Percentiles rank a stretch among this genome's conserved stretches.
phyloP scores from a whole-genome alignment of 116 monocot genomes.

The Phalaenopsis hybrid region DNA sequence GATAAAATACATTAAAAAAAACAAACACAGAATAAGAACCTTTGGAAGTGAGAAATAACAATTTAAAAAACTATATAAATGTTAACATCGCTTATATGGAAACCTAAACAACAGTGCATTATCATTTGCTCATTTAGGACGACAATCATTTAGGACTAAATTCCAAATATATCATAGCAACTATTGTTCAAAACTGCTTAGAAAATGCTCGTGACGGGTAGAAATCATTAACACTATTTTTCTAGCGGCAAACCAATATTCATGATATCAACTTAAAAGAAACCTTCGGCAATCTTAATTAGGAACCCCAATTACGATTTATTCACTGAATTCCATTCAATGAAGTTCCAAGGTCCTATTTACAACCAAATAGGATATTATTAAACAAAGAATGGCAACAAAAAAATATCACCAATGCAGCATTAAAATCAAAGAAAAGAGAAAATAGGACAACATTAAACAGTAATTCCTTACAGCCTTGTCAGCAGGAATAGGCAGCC shows the following conservation, averaged over 20 bases:
- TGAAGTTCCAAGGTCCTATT: too few relatives aligned
- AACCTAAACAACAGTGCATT: background rate
- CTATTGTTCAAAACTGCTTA: background rate
- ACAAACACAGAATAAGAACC: background rate
- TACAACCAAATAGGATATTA: too few relatives aligned
- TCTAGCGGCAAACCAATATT: background rate
- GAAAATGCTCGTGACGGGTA: background rate
- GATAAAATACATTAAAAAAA: background rate
- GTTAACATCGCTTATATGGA: background rate
- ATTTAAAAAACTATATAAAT: background rate
- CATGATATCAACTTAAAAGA: background rate
- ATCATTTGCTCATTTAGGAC: background rate
- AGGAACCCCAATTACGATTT: background rate
- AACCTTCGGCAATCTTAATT: background rate
- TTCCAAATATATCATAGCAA: background rate
- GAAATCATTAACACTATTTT: background rate
- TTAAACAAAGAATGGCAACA: background rate
- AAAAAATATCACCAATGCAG: background rate
- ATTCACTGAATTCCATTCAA: background rate
- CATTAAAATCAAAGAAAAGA: background rate
- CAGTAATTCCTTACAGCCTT: conserved; percentile 14
- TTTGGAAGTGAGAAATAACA: background rate
- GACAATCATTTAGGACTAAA: background rate
- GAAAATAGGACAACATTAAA: background rate
- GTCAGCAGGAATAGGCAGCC: conserved; percentile 23